These are phyloP conservation scores for Schizosaccharomyces cryophilus DNA, from an alignment of 805 yeast species.

Conservation along the genomic window DNA sequence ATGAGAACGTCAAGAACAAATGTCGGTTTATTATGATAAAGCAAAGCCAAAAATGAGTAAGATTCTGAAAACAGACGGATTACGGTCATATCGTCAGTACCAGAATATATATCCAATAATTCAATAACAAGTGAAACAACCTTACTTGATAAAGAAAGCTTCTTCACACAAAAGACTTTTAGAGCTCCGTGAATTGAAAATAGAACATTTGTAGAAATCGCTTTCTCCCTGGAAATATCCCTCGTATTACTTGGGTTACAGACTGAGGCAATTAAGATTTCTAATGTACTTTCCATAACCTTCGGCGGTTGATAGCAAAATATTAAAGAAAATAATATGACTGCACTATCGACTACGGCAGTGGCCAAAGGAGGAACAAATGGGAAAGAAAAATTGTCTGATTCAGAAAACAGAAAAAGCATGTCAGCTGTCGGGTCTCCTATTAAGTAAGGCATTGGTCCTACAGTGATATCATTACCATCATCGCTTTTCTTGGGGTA, in stretches of 20 bases:
- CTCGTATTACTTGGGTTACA: slow-evolving; percentile 17
- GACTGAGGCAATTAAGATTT: slow-evolving; percentile 38
- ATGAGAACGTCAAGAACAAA: not conserved
- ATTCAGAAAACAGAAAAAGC: not conserved
- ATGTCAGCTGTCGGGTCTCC: not conserved
- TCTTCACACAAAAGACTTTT: slow-evolving; percentile 6
- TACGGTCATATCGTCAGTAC: not conserved
- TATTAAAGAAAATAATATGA: slow-evolving; percentile 45
- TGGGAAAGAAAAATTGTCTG: not conserved
- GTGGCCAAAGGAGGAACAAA: slow-evolving; percentile 11
- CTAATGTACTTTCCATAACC: slow-evolving; percentile 71
- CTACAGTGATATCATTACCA: not conserved
- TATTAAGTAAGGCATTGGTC: not conserved
- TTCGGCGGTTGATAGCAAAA: slow-evolving; percentile 51
- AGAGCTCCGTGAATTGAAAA: slow-evolving; percentile 36
- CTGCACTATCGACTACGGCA: slow-evolving; percentile 46
- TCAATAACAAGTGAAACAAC: not conserved
- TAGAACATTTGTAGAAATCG: slow-evolving; percentile 35
- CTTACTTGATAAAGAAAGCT: not conserved
- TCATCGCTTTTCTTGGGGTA: not conserved
- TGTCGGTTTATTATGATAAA: not conserved
- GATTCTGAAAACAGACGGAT: not conserved
- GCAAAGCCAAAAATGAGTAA: not conserved
- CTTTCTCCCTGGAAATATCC: slow-evolving; percentile 18
- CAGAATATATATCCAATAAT: not conserved